Percentiles rank a stretch among this genome's conserved stretches.
These are phyloP conservation scores for Coemansia aciculifera DNA, from an alignment of 192 early-diverging fungal genomes.

Conservation along the genomic window DNA sequence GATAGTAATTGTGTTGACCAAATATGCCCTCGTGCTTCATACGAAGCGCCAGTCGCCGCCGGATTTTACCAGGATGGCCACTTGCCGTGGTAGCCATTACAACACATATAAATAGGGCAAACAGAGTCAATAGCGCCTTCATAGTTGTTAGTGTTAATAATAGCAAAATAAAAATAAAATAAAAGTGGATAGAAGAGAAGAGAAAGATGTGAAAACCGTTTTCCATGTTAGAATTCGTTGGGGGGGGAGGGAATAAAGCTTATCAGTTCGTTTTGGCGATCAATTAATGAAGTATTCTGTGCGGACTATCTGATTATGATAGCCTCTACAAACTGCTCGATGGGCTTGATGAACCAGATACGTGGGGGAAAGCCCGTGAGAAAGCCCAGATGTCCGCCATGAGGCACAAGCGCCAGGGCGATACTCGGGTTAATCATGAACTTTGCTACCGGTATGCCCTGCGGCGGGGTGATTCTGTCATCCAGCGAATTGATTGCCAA, in stretches of 20 bases:
- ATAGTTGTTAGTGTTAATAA: neutral
- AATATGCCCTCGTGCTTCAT: slow-evolving; percentile 16
- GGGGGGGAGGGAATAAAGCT: neutral
- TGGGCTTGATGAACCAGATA: slow-evolving; percentile 67
- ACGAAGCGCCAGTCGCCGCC: neutral
- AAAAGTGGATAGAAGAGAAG: neutral
- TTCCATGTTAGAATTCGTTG: neutral
- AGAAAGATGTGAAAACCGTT: neutral
- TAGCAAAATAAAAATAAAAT: neutral
- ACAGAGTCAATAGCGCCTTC: neutral
- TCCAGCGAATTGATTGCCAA: slow-evolving; percentile 81
- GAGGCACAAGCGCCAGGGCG: slow-evolving; percentile 71
- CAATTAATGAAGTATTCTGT: neutral
- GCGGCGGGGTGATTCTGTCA: slow-evolving; percentile 73
- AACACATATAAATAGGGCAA: neutral
- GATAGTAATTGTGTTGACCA: slow-evolving; percentile 13
- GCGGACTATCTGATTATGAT: slow-evolving; percentile 25
- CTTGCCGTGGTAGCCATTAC: neutral
- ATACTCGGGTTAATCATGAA: slow-evolving; percentile 72
- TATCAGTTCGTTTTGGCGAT: neutral
- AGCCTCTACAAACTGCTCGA: slow-evolving; percentile 65
- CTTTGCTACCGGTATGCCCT: slow-evolving; percentile 72
- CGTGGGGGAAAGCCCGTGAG: slow-evolving; percentile 37
- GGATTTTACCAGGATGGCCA: neutral
- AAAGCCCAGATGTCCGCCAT: slow-evolving; percentile 94